These are phyloP conservation scores for Nannochloris sp. DNA, from an alignment of 139 green algal genomes.

Conservation along the genomic window DNA sequence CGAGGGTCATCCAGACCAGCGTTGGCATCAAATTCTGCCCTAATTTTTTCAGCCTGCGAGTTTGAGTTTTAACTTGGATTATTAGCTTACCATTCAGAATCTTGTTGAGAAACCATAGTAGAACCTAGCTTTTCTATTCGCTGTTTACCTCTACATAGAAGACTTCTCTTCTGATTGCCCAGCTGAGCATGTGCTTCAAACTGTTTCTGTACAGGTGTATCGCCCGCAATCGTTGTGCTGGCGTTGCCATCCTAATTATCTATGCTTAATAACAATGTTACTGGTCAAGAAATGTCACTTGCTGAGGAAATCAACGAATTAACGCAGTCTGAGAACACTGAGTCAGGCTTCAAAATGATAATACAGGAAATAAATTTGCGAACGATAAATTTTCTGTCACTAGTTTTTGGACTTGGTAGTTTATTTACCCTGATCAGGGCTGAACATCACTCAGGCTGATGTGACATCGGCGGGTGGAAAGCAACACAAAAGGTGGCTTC, in stretches of 20 bases:
- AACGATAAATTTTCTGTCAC: too few relatives aligned
- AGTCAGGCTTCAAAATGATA: too few relatives aligned
- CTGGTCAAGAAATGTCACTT: too few relatives aligned
- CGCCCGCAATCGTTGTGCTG: slow-evolving; percentile 24
- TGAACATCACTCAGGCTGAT: too few relatives aligned
- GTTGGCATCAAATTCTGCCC: slow-evolving; percentile 26
- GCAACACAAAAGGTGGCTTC: too few relatives aligned
- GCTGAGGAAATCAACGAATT: too few relatives aligned
- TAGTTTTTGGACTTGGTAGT: too few relatives aligned
- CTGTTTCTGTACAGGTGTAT: slow-evolving; percentile 32
- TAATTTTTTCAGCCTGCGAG: slow-evolving; percentile 17
- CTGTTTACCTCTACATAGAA: slow-evolving; percentile 35
- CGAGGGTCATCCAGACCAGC: slow-evolving; percentile 8
- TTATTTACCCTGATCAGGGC: too few relatives aligned
- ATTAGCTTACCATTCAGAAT: slow-evolving; percentile 3
- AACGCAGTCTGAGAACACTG: too few relatives aligned
- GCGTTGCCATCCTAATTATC: slow-evolving; percentile 40
- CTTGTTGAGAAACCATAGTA: background rate
- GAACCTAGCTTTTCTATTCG: background rate
- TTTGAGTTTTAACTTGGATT: background rate
- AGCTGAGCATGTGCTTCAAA: slow-evolving; percentile 46
- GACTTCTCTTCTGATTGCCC: slow-evolving; percentile 41
- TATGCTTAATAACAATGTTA: too few relatives aligned
- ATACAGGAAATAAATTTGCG: too few relatives aligned
- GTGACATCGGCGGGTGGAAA: too few relatives aligned